These are phyloP conservation scores for Microascus cirrosus DNA, from an alignment of 2,329 filamentous ascomycete genomes.

Conservation along the genomic window DNA sequence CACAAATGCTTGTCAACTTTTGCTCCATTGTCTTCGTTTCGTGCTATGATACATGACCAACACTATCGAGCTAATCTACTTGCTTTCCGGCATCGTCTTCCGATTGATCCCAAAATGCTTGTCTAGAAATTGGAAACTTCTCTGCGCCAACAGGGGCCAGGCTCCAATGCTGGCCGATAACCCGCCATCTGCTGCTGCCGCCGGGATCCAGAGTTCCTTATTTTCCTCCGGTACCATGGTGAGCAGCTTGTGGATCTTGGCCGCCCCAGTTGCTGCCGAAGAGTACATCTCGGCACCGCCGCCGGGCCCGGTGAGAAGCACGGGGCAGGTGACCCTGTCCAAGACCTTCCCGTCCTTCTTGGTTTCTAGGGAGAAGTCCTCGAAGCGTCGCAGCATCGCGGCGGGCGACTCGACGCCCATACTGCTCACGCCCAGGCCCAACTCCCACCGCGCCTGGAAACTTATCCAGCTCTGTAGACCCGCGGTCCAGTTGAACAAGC, in stretches of 20 bases:
- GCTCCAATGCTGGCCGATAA: conserved; percentile 15
- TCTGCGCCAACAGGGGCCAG: conserved; percentile 9
- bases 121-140: conserved; percentile 12
- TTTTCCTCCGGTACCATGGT: conserved; percentile 2
- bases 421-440: conserved; percentile 12
- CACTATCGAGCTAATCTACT: not conserved
- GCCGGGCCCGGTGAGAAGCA: conserved; percentile 11
- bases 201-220: conserved; percentile 13
- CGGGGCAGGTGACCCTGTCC: too few species aligned
- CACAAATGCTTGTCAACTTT: too few species aligned
- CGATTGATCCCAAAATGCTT: conserved; percentile 10
- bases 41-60: not conserved
- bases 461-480: conserved; percentile 8
- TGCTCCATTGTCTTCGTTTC: too few species aligned
- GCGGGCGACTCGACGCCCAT: conserved; percentile 1
- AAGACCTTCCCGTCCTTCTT: too few species aligned
- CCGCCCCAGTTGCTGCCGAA: conserved; percentile 6
- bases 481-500: conserved; percentile 15
- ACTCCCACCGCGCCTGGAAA: conserved; percentile 19
- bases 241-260: conserved; percentile 8
- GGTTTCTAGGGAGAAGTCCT: too few species aligned
- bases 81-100: not conserved
- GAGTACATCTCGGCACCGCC: conserved; percentile 11
- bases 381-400: too few species aligned
- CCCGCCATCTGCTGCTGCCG: conserved; percentile 8